Evolutionary conservation across 2,329 filamentous ascomycete genomes (phyloP), one percentile per base, ranked within the genome.

Genomic region (Fusarium staphyleae): DNA sequence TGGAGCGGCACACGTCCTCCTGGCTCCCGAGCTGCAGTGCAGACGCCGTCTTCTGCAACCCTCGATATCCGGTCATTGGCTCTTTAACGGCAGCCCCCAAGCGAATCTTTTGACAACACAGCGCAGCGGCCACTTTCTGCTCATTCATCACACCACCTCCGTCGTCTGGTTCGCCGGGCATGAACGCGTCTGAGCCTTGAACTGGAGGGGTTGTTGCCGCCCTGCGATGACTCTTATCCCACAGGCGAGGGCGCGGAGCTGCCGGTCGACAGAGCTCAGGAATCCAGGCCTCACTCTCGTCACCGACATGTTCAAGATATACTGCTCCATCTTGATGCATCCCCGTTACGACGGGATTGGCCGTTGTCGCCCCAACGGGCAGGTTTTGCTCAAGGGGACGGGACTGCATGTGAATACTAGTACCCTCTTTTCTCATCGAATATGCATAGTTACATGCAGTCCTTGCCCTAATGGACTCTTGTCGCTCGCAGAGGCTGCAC

Each of bases 271-370:
- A 56, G 33, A 48, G 48, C 22, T 24, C 22, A 8, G 22, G 33
- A 40, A 42, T 50, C 43, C 48, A 44, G 46, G 41, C 40, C 24
- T 48, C 35, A 56, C 33, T 55, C 52, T 55, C 51, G 65, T 67
- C 65, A 60, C 65, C 55, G 62, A 61, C 65, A 66, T 49, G 52
- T 39, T 45, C 52, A 37, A 46, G 45, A 59, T 46, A 59, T 44
- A 47, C 59, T 32, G 44, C 62, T 66, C 62, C 62, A 67, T 67
- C 52, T 30, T 28, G 56, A 44, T 56, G 64, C 64, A 66, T 60
- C 47, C 42, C 28, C 35, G 47, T 46, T 46, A 37, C 46, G 51
- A 52, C 33, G 39, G 52, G 43, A 53, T 59, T 59, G 48, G 55
- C 42, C 39, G 49, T 62, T 51, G 52, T 52, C 53, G 51, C 51